Conservation (phyloP, 2,329 filamentous ascomycete species). For the Cytospora paraplurivora region DNA sequence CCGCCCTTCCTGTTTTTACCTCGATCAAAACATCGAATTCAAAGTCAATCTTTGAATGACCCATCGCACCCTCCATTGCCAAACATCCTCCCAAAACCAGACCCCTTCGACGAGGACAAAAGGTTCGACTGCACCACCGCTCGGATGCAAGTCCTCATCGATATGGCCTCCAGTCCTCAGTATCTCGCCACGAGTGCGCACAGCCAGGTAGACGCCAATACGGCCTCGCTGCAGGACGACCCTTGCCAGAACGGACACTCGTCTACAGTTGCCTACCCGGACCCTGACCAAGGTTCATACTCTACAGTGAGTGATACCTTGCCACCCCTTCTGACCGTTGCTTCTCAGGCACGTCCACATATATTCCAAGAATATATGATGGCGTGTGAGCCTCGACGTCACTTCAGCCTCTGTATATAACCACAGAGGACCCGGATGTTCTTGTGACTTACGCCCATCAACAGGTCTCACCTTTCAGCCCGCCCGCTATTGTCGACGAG, state of each 20-base stretch:
- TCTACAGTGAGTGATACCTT: constrained; percentile 26
- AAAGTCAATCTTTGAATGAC: constrained; percentile 7
- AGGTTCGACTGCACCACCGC: constrained; percentile 28
- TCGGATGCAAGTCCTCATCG: constrained; percentile 34
- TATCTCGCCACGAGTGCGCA: constrained; percentile 34
- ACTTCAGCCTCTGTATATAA: constrained; percentile 17
- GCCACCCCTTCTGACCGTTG: constrained; percentile 1
- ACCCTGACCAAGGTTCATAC: constrained; percentile 29
- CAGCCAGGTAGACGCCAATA: constrained; percentile 30
- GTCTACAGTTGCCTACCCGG: constrained; percentile 26
- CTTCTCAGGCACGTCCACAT: neutral
- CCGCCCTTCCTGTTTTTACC: constrained; percentile 5
- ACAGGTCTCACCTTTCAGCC: constrained; percentile 43
- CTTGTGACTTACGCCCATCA: constrained; percentile 24
- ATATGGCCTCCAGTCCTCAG: constrained; percentile 34
- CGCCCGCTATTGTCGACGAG: constrained; percentile 36
- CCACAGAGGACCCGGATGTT: neutral
- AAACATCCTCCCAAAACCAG: constrained; percentile 13
- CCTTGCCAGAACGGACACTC: constrained; percentile 26
- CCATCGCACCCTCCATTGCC: constrained; percentile 7
- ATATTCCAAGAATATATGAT: constrained; percentile 6
- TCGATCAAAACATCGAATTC: constrained; percentile 14
- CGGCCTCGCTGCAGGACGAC: constrained; percentile 18
- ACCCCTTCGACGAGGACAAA: constrained; percentile 23
- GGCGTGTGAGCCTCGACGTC: constrained; percentile 6